These are phyloP conservation scores for Ramalina intermedia DNA, from an alignment of 495 filamentous ascomycete species.

Conservation along the genomic window DNA sequence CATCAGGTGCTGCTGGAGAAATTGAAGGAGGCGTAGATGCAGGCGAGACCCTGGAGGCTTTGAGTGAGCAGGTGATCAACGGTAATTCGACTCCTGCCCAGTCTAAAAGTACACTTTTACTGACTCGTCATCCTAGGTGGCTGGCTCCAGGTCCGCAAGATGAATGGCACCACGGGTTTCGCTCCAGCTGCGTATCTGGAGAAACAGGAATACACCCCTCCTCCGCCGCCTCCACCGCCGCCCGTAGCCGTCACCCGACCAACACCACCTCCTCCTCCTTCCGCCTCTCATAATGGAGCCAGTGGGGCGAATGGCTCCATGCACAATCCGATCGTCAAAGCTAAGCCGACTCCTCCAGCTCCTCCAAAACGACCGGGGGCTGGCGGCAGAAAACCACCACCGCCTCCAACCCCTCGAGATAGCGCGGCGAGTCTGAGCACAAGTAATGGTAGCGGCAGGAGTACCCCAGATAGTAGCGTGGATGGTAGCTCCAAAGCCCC, in stretches of 20 bases:
- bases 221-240: constrained; percentile 43
- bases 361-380: constrained; percentile 78
- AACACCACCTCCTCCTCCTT: constrained; percentile 32
- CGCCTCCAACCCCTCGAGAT: constrained; percentile 49
- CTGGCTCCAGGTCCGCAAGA: constrained; percentile 84
- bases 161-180: constrained; percentile 57
- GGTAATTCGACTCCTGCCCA: background rate
- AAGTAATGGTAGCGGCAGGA: constrained; percentile 48
- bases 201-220: constrained; percentile 43
- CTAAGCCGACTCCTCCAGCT: constrained; percentile 63
- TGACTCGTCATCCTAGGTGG: constrained; percentile 31
- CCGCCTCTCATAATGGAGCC: constrained; percentile 33
- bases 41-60: constrained; percentile 69
- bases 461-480: constrained; percentile 53
- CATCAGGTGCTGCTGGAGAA: constrained; percentile 43
- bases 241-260: constrained; percentile 38
- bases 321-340: constrained; percentile 35
- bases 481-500: constrained; percentile 31
- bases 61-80: constrained; percentile 53
- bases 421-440: constrained; percentile 61
- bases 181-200: constrained; percentile 85
- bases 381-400: constrained; percentile 49
- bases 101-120: background rate
- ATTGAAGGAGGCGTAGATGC: constrained; percentile 67
- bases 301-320: constrained; percentile 9